Percentiles rank a stretch among this genome's conserved stretches.
These are phyloP conservation scores for Heliosperma pusillum DNA, from an alignment of 148 eudicot genomes.

Conservation along the genomic window DNA sequence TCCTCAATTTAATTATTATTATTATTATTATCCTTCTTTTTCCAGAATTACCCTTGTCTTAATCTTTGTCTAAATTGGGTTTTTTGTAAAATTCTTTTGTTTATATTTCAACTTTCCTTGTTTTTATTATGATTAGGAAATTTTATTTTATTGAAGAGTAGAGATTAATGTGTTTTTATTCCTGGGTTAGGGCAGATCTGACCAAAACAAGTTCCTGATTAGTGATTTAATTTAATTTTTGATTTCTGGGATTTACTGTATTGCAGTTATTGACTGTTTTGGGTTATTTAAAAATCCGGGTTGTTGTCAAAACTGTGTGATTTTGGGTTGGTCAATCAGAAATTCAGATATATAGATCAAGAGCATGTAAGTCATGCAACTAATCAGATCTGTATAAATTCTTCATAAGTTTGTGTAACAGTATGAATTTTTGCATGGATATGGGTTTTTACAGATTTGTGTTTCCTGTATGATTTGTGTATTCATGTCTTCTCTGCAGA, in stretches of 20 bases:
- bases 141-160: not conserved
- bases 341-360: constrained; percentile 46
- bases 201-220: not conserved
- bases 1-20: not conserved
- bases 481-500: not conserved
- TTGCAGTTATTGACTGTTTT: constrained; percentile 24
- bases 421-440: not conserved
- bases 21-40: not conserved
- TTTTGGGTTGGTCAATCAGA: constrained; percentile 43
- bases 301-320: constrained; percentile 37
- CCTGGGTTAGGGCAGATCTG: constrained; percentile 14
- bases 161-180: constrained; percentile 20
- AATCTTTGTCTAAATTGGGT: constrained; percentile 25
- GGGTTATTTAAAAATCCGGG: constrained; percentile 29
- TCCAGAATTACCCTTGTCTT: constrained; percentile 40
- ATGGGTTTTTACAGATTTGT: not conserved
- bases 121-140: not conserved
- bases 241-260: constrained; percentile 14
- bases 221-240: not conserved
- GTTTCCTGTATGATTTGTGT: not conserved
- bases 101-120: not conserved
- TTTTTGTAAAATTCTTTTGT: constrained; percentile 20
- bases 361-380: constrained; percentile 42
- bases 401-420: constrained; percentile 6
- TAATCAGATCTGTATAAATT: constrained; percentile 20